Evolutionary conservation across 495 filamentous ascomycete genomes (phyloP).

Genomic region (Penicillium pulvis): DNA sequence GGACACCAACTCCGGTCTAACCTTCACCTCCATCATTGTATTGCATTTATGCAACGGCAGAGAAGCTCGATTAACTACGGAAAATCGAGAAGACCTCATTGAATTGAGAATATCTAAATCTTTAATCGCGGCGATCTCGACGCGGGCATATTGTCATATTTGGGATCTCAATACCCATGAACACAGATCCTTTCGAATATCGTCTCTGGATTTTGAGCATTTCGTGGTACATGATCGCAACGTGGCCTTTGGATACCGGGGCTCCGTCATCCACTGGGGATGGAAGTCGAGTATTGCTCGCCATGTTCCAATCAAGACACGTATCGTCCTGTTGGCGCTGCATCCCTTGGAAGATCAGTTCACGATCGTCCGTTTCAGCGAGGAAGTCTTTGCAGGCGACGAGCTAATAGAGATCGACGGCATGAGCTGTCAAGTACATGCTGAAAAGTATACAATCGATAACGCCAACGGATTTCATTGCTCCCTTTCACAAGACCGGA

Average conservation of each 20-base stretch:
- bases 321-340: slow-evolving; percentile 2
- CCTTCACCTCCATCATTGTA: slow-evolving; percentile 12
- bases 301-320: slow-evolving; percentile 5
- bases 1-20: slow-evolving; percentile 1
- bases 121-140: slow-evolving; percentile 29
- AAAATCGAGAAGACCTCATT: slow-evolving; percentile 31
- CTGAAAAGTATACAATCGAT: slow-evolving; percentile 5
- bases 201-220: slow-evolving; percentile 11
- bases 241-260: slow-evolving; percentile 19
- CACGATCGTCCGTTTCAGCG: slow-evolving; percentile 2
- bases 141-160: slow-evolving; percentile 33
- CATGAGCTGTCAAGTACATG: neutral
- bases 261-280: slow-evolving; percentile 30
- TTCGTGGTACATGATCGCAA: slow-evolving; percentile 22
- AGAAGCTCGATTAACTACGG: slow-evolving; percentile 22
- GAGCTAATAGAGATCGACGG: neutral
- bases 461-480: slow-evolving; percentile 1
- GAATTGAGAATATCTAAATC: slow-evolving; percentile 22
- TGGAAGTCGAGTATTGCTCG: slow-evolving; percentile 20
- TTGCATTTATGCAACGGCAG: slow-evolving; percentile 17
- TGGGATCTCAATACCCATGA: slow-evolving; percentile 32
- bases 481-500: neutral
- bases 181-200: slow-evolving; percentile 24
- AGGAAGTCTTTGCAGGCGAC: neutral
- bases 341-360: slow-evolving; percentile 15